Percentiles rank a stretch among this genome's conserved stretches.
These are phyloP conservation scores for Scytalidium lignicola DNA, from an alignment of 2,329 filamentous ascomycete species.

Conservation along the genomic window DNA sequence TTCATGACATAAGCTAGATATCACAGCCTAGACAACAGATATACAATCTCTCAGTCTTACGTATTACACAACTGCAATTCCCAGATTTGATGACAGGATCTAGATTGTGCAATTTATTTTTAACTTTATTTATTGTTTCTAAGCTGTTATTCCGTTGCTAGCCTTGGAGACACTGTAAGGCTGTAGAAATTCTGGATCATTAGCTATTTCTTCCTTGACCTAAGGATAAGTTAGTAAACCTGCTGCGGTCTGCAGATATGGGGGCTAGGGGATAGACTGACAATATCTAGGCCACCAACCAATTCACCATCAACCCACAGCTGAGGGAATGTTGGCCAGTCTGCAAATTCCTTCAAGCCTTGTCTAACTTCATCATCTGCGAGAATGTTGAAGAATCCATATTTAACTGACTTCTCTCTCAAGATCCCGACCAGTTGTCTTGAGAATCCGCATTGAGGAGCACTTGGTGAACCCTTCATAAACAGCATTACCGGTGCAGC, in stretches of 20 bases:
- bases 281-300: constrained; percentile 91
- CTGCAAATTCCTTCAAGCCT: constrained; percentile 93
- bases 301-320: constrained; percentile 88
- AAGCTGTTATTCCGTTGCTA: constrained; percentile 4
- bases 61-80: no score
- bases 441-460: constrained; percentile 87
- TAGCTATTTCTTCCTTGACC: constrained; percentile 91
- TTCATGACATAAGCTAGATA: no score
- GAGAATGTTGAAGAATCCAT: constrained; percentile 98
- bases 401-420: constrained; percentile 85
- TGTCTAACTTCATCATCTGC: constrained; percentile 96
- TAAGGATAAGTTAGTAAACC: constrained; percentile 39
- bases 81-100: no score
- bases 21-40: no score
- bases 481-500: constrained; percentile 98
- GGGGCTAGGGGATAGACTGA: constrained; percentile 45
- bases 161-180: constrained; percentile 56
- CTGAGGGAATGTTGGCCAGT: constrained; percentile 97
- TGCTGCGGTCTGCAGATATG: constrained; percentile 1
- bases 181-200: constrained; percentile 75
- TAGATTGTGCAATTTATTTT: no score
- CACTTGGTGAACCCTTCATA: constrained; percentile 81
- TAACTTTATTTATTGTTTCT: neutral
- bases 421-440: constrained; percentile 82
- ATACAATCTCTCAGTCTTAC: no score